Evolutionary conservation across 2,329 filamentous ascomycete species (phyloP), one percentile per base, ranked within the genome.

Genomic region (Parascedosporium putredinis): DNA sequence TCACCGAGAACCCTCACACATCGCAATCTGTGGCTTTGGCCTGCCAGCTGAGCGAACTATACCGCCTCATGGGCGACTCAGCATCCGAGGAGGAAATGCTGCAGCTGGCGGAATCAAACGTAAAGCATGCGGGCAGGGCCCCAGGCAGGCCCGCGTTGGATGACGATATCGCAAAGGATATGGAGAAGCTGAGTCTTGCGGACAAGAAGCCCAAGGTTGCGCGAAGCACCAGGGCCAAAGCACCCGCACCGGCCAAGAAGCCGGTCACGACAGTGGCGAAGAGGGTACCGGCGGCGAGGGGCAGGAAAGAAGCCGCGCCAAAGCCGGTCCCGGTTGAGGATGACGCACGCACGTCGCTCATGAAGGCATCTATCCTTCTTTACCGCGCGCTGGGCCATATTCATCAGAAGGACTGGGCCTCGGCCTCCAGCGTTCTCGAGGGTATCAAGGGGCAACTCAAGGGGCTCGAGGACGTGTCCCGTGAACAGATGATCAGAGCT

Each of bases 401-500:
- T 20, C 65, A 65, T 43, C 66, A 71, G 53, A 72, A 71, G 54
- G 72, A 81, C 31, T 86, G 80, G 69, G 64, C 74, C 1, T 70
- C 76, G 6, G 84, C 83, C 0, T 66, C 79, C 12, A 63, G 65
- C 2, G 66, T 78, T 16, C 68, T 89, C 2, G 69, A 75, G 47
- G 67, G 73, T 55, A 71, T 72, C 5, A 68, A 68, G 50, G 64
- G 65, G 52, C 63, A 71, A 50, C 67, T 69, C 45, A 73, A 66
- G 51, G 64, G 64, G 22, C 59, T 66, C 10, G 62, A 64, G 33
- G 57, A 62, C 58, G 56, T 71, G 55, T 58, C 67, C 51, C 60
- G 76, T 56, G 70, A 79, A 51, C 76, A 81, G 34, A 73, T 87
- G 50, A 73, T 79, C 9, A 79, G 78, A 51, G 86, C 85, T 18